Conservation (phyloP, 78 protist genomes). For the Bigelowiella natans region DNA sequence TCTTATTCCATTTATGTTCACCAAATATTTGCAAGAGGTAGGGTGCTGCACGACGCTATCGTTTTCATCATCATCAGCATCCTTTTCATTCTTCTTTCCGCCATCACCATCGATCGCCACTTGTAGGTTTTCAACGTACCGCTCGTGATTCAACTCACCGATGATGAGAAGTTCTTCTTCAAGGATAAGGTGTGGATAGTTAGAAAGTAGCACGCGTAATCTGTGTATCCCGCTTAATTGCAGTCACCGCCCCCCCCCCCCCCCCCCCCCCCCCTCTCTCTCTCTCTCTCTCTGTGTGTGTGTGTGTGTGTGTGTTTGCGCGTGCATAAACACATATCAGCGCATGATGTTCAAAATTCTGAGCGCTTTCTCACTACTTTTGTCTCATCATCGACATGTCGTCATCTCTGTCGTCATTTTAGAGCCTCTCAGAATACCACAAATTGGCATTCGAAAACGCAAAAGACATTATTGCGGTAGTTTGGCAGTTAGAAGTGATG, state of each 20-base stretch:
- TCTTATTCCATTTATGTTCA: conserved; percentile 86
- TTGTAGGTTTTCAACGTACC: conserved; percentile 80
- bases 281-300: neutral
- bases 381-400: too few relatives aligned
- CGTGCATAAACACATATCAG: neutral
- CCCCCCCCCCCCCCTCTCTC: too few relatives aligned
- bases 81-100: neutral
- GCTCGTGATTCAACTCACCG: conserved; percentile 97
- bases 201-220: too few relatives aligned
- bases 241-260: too few relatives aligned
- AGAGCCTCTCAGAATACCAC: neutral
- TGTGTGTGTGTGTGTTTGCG: neutral
- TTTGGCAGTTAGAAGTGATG: too few relatives aligned
- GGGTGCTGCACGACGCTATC: neutral
- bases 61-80: too few relatives aligned
- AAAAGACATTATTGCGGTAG: conserved; percentile 51
- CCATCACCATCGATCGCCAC: neutral
- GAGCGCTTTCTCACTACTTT: too few relatives aligned
- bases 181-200: conserved; percentile 17
- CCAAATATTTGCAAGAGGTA: conserved; percentile 60
- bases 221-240: too few relatives aligned
- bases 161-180: conserved; percentile 94
- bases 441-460: conserved; percentile 42
- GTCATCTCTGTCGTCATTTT: too few relatives aligned
- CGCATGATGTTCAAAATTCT: too few relatives aligned